Evolutionary conservation across 805 yeast species (phyloP).

Genomic region (Blastobotrys parvus): DNA sequence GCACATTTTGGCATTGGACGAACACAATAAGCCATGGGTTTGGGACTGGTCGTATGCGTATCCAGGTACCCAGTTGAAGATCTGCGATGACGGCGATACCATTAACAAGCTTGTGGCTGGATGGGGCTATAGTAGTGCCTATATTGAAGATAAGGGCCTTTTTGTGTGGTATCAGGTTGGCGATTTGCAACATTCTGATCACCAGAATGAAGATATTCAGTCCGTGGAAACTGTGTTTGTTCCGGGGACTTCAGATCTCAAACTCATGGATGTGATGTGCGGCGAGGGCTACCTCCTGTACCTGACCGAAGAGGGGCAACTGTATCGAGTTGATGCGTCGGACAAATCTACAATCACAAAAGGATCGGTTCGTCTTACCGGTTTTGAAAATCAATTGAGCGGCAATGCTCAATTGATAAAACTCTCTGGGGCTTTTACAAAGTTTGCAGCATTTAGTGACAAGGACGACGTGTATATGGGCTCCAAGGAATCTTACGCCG

Average conservation of each 20-base stretch:
- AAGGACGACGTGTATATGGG: slow-evolving; percentile 42
- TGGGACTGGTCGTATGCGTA: slow-evolving; percentile 42
- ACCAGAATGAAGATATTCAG: slow-evolving; percentile 1
- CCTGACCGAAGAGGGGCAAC: slow-evolving; percentile 38
- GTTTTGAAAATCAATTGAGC: slow-evolving; percentile 30
- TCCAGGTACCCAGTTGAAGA: slow-evolving; percentile 11
- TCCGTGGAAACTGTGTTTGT: slow-evolving; percentile 7
- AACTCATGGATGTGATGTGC: slow-evolving; percentile 45
- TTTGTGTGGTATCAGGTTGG: slow-evolving; percentile 45
- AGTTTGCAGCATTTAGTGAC: slow-evolving; percentile 49
- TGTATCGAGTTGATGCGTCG: slow-evolving; percentile 30
- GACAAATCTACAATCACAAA: slow-evolving; percentile 10
- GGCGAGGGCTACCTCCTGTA: slow-evolving; percentile 47
- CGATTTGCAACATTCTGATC: slow-evolving; percentile 23
- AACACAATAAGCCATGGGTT: slow-evolving; percentile 40
- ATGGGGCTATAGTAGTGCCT: slow-evolving; percentile 52
- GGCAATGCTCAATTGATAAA: slow-evolving; percentile 36
- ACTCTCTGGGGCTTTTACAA: slow-evolving; percentile 45
- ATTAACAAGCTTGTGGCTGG: slow-evolving; percentile 46
- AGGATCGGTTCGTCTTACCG: slow-evolving; percentile 20
- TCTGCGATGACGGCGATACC: slow-evolving; percentile 4
- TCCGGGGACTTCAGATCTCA: slow-evolving; percentile 9
- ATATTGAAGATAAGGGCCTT: slow-evolving; percentile 43
- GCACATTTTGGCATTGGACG: slow-evolving; percentile 55
- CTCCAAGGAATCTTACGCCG: slow-evolving; percentile 19